Conservation (phyloP, 805 yeast species). For the Candida suzukii region DNA sequence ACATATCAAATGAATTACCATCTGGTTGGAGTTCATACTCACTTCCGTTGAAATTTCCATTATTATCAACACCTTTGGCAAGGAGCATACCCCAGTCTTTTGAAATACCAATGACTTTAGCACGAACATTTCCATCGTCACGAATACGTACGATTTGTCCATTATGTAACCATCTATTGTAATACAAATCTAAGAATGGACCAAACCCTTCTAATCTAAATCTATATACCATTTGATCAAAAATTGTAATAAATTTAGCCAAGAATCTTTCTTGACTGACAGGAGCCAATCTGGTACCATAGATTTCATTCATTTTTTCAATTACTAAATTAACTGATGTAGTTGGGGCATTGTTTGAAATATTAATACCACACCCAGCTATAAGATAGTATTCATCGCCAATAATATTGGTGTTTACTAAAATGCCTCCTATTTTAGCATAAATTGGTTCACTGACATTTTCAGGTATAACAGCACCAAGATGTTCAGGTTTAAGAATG, state of each 20-base stretch:
- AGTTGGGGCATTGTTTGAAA: slow-evolving; percentile 83
- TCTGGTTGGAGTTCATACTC: slow-evolving; percentile 82
- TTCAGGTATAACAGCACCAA: slow-evolving; percentile 18
- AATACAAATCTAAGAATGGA: slow-evolving; percentile 65
- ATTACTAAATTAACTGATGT: slow-evolving; percentile 77
- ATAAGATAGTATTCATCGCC: slow-evolving; percentile 57
- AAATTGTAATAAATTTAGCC: slow-evolving; percentile 61
- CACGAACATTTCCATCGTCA: slow-evolving; percentile 34
- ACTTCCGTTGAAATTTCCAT: slow-evolving; percentile 43
- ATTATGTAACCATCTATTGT: slow-evolving; percentile 79
- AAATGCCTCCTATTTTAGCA: slow-evolving; percentile 75
- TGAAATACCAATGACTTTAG: slow-evolving; percentile 74
- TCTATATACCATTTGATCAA: slow-evolving; percentile 53
- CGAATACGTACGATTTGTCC: slow-evolving; percentile 66
- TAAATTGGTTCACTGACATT: slow-evolving; percentile 49
- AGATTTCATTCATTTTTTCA: slow-evolving; percentile 46
- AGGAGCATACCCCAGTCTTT: slow-evolving; percentile 75
- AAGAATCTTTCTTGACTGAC: slow-evolving; percentile 41
- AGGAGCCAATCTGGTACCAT: slow-evolving; percentile 32
- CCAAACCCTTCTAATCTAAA: slow-evolving; percentile 61
- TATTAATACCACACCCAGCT: slow-evolving; percentile 84
- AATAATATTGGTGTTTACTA: slow-evolving; percentile 71
- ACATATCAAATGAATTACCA: slow-evolving; percentile 95
- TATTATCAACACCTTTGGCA: slow-evolving; percentile 57
- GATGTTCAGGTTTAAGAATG: slow-evolving; percentile 58